Evolutionary conservation across 2,329 filamentous ascomycete genomes (phyloP).

Genomic region (Xylaria sp.): DNA sequence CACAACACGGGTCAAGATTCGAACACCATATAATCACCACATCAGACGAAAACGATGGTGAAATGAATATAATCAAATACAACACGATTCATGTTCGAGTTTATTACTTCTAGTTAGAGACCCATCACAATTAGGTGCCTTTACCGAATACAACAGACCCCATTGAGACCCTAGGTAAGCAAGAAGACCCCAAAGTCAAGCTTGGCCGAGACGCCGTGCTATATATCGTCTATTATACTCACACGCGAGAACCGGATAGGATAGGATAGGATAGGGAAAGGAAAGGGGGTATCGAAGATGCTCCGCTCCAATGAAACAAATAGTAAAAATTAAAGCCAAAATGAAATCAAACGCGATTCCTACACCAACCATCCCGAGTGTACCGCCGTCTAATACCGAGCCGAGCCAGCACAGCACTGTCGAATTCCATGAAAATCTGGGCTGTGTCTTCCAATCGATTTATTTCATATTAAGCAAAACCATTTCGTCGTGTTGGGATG

Average conservation of each 20-base stretch:
- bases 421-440: background rate
- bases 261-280: background rate
- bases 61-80: background rate
- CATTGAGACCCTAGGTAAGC: background rate
- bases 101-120: background rate
- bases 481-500: too few species aligned
- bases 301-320: slow-evolving; percentile 4
- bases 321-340: background rate
- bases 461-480: too few species aligned
- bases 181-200: background rate
- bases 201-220: slow-evolving; percentile 26
- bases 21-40: background rate
- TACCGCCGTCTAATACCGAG: slow-evolving; percentile 7
- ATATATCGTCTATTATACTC: slow-evolving; percentile 8
- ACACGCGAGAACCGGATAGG: background rate
- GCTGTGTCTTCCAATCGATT: background rate
- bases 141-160: background rate
- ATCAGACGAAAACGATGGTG: too few species aligned
- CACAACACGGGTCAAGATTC: too few species aligned
- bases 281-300: slow-evolving; percentile 35
- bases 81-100: background rate
- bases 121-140: background rate
- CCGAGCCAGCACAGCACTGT: background rate
- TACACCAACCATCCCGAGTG: background rate
- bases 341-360: slow-evolving; percentile 9